Base-by-base conservation (phyloP, 257 asterid genomes). In the Voacanga thouarsii region DNA sequence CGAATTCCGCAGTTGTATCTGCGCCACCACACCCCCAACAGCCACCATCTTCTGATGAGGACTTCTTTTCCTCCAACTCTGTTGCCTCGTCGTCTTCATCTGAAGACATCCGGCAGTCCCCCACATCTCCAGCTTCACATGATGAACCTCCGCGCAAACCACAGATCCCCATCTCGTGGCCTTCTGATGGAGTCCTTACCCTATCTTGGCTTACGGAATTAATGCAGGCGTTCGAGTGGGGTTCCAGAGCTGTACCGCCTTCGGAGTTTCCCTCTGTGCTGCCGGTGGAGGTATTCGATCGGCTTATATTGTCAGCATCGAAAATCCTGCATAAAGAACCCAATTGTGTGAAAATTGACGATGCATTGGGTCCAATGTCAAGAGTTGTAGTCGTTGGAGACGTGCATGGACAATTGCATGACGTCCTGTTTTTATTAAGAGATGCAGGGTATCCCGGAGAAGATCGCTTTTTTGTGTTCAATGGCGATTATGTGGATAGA, bases 401-500 rank as follows among this genome's bases (percentile, higher is more conserved):
- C 65, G 91, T 93, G 65, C 99, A 96, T 79, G 99, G 99, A 14
- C 99, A 96, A 89, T 72, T 96, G 85, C 99, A 96, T 66, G 99
- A 96, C 82, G 91, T 92, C 14, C 49, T 96, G 84, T 90, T 88
- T 83, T 70, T 96, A 83, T 60, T 96, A 81, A 89, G 77, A 65
- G 91, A 90, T 26, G 94, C 97, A 0, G 97, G 98, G 9, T 92
- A 81, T 76, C 99, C 99, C 0, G 80, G 78, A 7, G 96, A 93
- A 14, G 91, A 90, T 85, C 90, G 96, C 5, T 65, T 93, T 84
- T 92, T 93, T 82, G 98, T 96, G 74, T 96, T 96, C 83, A 96
- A 96, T 72, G 99, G 98, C 63, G 99, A 96, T 85, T 96, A 96
- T 78, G 99, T 96, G 63, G 99, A 96, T 80, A 82, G 99, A 71